These are phyloP conservation scores for Dalbergia cultrata DNA, from an alignment of 306 rosid species.

Conservation along the genomic window DNA sequence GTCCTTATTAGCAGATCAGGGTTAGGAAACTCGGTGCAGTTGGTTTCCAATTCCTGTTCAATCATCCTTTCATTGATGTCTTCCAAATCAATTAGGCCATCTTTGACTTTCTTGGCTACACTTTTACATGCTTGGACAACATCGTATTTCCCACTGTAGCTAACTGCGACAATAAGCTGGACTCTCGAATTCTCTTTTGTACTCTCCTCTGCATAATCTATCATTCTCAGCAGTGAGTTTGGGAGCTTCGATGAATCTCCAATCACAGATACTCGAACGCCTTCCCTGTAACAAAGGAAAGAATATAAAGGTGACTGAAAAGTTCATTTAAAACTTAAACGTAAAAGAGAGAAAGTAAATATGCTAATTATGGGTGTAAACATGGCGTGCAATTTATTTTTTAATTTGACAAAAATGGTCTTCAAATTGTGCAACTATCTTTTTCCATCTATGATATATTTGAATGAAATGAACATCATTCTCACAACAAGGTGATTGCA, in stretches of 20 bases:
- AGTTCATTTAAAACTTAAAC: not conserved
- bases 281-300: constrained; percentile 56
- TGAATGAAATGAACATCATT: too few relatives aligned
- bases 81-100: constrained; percentile 54
- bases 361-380: too few relatives aligned
- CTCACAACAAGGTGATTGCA: too few relatives aligned
- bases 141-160: constrained; percentile 88
- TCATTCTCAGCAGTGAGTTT: constrained; percentile 44
- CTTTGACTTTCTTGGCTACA: constrained; percentile 65
- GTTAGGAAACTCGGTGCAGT: constrained; percentile 70
- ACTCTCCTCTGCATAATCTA: constrained; percentile 54
- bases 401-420: too few relatives aligned
- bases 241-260: constrained; percentile 79
- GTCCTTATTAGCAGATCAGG: constrained; percentile 86
- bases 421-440: too few relatives aligned
- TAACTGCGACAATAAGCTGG: constrained; percentile 73
- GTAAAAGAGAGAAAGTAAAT: too few relatives aligned
- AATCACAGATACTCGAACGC: constrained; percentile 65
- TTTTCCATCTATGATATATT: too few relatives aligned
- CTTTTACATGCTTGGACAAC: constrained; percentile 77
- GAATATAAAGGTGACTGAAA: not conserved
- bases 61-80: constrained; percentile 66
- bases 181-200: constrained; percentile 57
- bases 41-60: constrained; percentile 79
- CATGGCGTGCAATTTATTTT: too few relatives aligned